Base-by-base conservation (phyloP, 2,329 filamentous ascomycete genomes). In the Curvularia sp. region DNA sequence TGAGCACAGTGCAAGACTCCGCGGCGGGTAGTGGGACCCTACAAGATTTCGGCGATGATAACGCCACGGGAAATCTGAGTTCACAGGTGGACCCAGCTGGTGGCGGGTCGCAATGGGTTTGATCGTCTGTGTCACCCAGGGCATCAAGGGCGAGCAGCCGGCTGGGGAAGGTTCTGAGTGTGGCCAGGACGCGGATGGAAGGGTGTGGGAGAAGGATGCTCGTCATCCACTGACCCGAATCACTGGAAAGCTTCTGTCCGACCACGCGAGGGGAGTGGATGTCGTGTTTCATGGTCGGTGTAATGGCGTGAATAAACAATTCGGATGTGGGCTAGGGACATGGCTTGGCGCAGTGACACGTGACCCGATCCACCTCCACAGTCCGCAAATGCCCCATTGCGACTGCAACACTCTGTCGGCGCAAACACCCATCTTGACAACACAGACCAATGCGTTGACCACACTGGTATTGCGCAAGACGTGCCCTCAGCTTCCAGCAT, bases 11-110 rank as follows among this genome's bases (percentile, higher is more conserved):
- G 43, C 34, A 5, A 59, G 49, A 19, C 12, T 45, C 38, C 25
- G 45, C 53, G 32, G 42, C 49, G 48, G 38, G 28, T 55, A 50
- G 49, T 42, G 52, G 57, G 38, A 48, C 28, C 36, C 39, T 43
- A 59, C 43, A 28, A 47, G 28, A 61, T 30, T 54, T 70, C 59
- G 64, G 61, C 62, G 65, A 68, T 52, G 48, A 55, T 49, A 49
- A 60, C 49, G 61, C 36, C 48, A 49, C 49, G 27, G 38, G 49
- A 52, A 51, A 58, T 52, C 27, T 59, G 60, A 60, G 55, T 55
- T 60, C 57, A 57, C 47, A 36, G 55, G 46, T 54, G 55, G 55
- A 48, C 39, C 46, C 47, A 56, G 53, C 55, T 54, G 45, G 60
- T 57, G 62, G 67, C 63, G 60, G 48, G 34, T 49, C 19, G 36